Evolutionary conservation across 2,329 filamentous ascomycete genomes (phyloP).

Genomic region (Pseudogymnoascus sp.): DNA sequence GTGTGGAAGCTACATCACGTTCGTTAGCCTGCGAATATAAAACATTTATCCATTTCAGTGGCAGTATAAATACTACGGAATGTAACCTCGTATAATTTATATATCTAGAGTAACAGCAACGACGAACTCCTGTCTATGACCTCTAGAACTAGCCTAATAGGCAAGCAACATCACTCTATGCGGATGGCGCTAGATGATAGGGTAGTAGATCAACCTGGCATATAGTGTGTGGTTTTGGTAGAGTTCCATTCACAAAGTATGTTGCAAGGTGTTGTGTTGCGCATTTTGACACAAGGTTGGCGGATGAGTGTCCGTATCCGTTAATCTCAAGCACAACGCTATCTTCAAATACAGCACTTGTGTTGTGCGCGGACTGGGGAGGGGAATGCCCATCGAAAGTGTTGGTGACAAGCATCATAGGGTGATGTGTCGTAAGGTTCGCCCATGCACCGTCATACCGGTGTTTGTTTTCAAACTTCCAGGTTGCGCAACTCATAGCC

Average conservation of each 20-base stretch:
- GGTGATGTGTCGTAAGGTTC: neutral
- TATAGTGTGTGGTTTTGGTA: neutral
- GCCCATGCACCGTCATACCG: neutral
- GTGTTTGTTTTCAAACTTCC: neutral
- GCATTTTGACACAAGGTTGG: neutral
- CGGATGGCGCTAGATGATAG: neutral
- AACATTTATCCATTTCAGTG: neutral
- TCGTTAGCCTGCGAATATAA: neutral
- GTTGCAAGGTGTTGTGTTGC: neutral
- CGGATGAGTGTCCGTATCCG: neutral
- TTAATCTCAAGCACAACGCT: neutral
- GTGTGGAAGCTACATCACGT: neutral
- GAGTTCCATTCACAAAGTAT: neutral
- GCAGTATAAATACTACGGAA: neutral
- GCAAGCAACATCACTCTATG: neutral
- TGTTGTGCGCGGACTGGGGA: neutral
- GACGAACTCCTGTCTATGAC: neutral
- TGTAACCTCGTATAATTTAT: neutral
- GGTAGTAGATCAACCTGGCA: neutral
- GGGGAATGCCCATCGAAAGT: neutral
- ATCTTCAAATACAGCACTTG: neutral
- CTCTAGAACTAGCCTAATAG: neutral
- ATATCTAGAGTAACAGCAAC: neutral
- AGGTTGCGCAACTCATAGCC: neutral
- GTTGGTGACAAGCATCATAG: neutral